Conservation (phyloP, 768 basidiomycete species). For the Mycena galericulata region DNA sequence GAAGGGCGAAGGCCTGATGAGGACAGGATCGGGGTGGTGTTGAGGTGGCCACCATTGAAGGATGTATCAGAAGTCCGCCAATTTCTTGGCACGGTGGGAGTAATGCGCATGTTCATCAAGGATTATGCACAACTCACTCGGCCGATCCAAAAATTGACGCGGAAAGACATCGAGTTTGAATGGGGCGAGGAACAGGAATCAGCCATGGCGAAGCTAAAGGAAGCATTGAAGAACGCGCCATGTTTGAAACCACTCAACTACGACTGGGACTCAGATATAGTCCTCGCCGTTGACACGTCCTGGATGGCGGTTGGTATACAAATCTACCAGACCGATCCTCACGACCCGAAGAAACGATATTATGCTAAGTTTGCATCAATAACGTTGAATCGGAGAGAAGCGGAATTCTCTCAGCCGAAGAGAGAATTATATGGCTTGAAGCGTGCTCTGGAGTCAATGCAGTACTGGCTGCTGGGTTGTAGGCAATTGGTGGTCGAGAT, state of each 20-base stretch:
- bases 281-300: slow-evolving; percentile 44
- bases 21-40: slow-evolving; percentile 35
- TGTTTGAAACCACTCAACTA: slow-evolving; percentile 44
- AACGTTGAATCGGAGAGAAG: slow-evolving; percentile 15
- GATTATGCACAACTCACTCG: slow-evolving; percentile 21
- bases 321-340: slow-evolving; percentile 27
- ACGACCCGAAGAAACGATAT: slow-evolving; percentile 17
- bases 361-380: slow-evolving; percentile 45
- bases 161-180: slow-evolving; percentile 26
- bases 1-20: slow-evolving; percentile 41
- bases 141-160: slow-evolving; percentile 15
- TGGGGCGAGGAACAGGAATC: slow-evolving; percentile 36
- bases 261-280: slow-evolving; percentile 33
- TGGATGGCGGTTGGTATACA: slow-evolving; percentile 14
- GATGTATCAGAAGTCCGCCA: slow-evolving; percentile 20
- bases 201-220: slow-evolving; percentile 38
- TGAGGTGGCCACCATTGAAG: slow-evolving; percentile 23
- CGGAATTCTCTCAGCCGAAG: slow-evolving; percentile 41
- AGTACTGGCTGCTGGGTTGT: slow-evolving; percentile 35
- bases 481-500: slow-evolving; percentile 32
- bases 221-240: slow-evolving; percentile 18
- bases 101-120: slow-evolving; percentile 36
- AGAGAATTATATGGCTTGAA: slow-evolving; percentile 43
- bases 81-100: slow-evolving; percentile 29
- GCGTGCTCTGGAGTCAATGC: slow-evolving; percentile 11